A percentile compares a stretch with the other conserved stretches of the same genome.
Evolutionary conservation across 306 rosid genomes (phyloP).

Genomic region (Carpinus viminea): DNA sequence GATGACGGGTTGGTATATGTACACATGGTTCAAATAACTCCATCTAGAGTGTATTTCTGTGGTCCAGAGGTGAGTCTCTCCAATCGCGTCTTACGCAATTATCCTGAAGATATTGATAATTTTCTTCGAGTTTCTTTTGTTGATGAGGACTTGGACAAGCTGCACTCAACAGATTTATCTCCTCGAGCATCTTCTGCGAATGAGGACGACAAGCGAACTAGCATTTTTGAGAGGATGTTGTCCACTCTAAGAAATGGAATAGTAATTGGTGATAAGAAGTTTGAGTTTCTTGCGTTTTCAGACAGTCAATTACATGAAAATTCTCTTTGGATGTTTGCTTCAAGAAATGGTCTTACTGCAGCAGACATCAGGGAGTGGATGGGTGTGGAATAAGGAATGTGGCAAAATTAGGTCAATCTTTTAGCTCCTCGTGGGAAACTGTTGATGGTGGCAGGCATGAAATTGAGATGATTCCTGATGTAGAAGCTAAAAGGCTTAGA

Average conservation of each 20-base stretch:
- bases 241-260: constrained; percentile 65
- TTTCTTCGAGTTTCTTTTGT: constrained; percentile 47
- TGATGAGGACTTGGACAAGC: constrained; percentile 58
- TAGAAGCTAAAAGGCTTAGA: constrained; percentile 11
- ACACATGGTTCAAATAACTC: constrained; percentile 37
- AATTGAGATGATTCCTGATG: constrained; percentile 58
- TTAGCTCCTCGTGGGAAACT: constrained; percentile 82
- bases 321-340: constrained; percentile 93
- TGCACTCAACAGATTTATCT: constrained; percentile 58
- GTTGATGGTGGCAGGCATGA: constrained; percentile 42
- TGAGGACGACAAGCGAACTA: constrained; percentile 42
- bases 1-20: constrained; percentile 40
- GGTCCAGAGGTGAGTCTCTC: constrained; percentile 53
- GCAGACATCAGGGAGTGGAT: constrained; percentile 57
- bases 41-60: constrained; percentile 38
- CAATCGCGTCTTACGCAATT: constrained; percentile 38
- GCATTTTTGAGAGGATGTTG: constrained; percentile 55
- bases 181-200: constrained; percentile 37
- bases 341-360: constrained; percentile 44
- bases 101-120: constrained; percentile 31
- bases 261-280: constrained; percentile 64
- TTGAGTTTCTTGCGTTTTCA: constrained; percentile 84
- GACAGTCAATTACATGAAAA: constrained; percentile 73
- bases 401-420: constrained; percentile 87
- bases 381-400: constrained; percentile 75